Base-by-base conservation (phyloP, 2,329 filamentous ascomycete genomes). In the Neospermospora avenae region DNA sequence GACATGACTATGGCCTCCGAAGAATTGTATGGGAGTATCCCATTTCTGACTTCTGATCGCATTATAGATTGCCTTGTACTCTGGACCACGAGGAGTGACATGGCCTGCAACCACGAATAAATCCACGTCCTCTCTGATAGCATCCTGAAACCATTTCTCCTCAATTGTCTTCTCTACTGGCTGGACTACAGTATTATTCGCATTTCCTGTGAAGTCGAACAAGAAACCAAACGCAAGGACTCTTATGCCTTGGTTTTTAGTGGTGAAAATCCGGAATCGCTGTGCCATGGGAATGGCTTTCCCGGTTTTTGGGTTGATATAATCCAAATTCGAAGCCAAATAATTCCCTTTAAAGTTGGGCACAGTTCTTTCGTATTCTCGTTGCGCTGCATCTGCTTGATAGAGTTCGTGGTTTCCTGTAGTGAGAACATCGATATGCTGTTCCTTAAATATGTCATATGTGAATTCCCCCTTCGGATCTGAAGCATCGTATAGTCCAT, bases 401-500 rank as follows among this genome's bases (percentile, higher is more conserved):
- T 99, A 99, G 13, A 99, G 83, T 77, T 99, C 95, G 77, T 99
- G 95, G 70, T 99, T 99, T 53, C 95, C 95, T 0, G 88, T 88
- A 68, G 87, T 93, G 51, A 98, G 81, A 25, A 96, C 77, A 72
- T 98, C 93, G 67, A 97, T 86, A 45, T 86, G 76, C 71, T 96
- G 91, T 71, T 96, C 80, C 63, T 86, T 87, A 71, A 95, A 86
- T 58, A 98, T 95, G 65, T 93, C 89, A 71, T 91, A 93, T 1
- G 91, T 91, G 73, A 92, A 97, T 70, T 87, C 82, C 22, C 95
- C 95, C 72, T 96, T 96, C 8, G 95, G 95, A 28, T 82, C 80
- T 0, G 92, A 96, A 4, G 87, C 89, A 73, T 98, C 95, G 75
- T 96, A 98, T 3, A 99, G 83, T 1, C 93, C 95, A 72, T 96